A percentile compares a stretch with the other conserved stretches of the same genome.
Conservation (phyloP, 345 rosid genomes). For the Gossypium turneri region DNA sequence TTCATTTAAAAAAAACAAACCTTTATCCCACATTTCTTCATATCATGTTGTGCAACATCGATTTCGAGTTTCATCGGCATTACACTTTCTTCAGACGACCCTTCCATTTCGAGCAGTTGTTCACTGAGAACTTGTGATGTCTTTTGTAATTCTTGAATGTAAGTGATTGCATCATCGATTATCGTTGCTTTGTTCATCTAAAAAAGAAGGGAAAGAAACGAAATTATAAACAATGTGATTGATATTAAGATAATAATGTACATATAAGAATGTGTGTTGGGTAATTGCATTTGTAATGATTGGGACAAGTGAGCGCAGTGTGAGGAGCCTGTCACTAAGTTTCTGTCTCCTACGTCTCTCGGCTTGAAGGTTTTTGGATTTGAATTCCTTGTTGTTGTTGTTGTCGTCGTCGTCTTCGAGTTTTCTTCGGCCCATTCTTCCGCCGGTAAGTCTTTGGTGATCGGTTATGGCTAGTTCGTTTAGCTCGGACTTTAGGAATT, state of each 20-base stretch:
- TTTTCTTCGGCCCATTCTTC: slow-evolving; percentile 30
- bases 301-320: slow-evolving; percentile 77
- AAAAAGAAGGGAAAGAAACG: neutral
- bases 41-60: slow-evolving; percentile 39
- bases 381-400: slow-evolving; percentile 31
- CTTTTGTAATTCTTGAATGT: slow-evolving; percentile 54
- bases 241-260: neutral
- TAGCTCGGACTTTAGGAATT: slow-evolving; percentile 26
- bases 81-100: slow-evolving; percentile 23
- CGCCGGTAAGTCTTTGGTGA: slow-evolving; percentile 5
- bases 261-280: neutral
- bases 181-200: slow-evolving; percentile 86
- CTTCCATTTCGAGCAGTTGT: slow-evolving; percentile 57
- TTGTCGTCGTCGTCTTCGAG: slow-evolving; percentile 32
- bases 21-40: slow-evolving; percentile 45
- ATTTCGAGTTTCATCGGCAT: slow-evolving; percentile 19
- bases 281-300: slow-evolving; percentile 66
- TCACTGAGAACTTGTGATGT: slow-evolving; percentile 44
- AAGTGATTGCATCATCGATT: slow-evolving; percentile 78
- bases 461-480: slow-evolving; percentile 16
- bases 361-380: slow-evolving; percentile 70
- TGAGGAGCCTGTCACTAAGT: slow-evolving; percentile 62
- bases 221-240: neutral
- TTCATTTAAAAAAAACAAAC: slow-evolving; percentile 23
- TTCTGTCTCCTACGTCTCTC: slow-evolving; percentile 81